Evolutionary conservation across 2,329 filamentous ascomycete species (phyloP), one percentile per base, ranked within the genome.

Genomic region (Microsporum canis): DNA sequence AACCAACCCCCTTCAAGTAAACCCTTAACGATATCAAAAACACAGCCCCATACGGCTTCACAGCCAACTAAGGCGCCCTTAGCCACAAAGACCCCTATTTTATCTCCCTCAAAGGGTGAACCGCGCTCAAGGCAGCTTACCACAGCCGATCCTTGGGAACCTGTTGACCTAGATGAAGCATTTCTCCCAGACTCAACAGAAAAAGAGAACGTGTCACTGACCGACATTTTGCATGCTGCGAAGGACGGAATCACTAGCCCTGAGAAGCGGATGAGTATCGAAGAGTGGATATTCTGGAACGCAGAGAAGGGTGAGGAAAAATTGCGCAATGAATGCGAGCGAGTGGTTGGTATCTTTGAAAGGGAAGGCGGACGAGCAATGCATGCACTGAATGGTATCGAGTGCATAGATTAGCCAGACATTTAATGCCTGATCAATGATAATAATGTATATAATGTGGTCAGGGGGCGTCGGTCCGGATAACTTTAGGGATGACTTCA

Each of bases 211-310:
- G 73, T 75, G 0, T 76, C 74, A 64, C 68, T 77, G 1, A 76
- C 76, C 17, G 73, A 75, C 7, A 75, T 84, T 31, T 71, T 86
- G 14, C 78, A 77, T 61, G 72, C 69, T 10, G 77, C 80, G 43
- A 84, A 83, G 10, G 79, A 79, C 0, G 82, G 82, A 12, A 75
- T 99, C 59, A 87, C 83, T 1, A 88, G 82, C 59, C 83, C 85
- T 0, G 94, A 97, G 77, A 91, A 88, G 77, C 79, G 82, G 41
- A 96, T 99, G 91, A 92, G 86, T 3, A 89, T 97, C 0, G 90
- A 96, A 72, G 86, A 96, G 73, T 99, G 92, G 90, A 88, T 99
- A 43, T 79, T 85, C 62, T 83, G 86, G 74, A 91, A 94, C 66
- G 94, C 94, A 0, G 81, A 82, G 63, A 80, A 86, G 70, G 90